A percentile compares a stretch with the other conserved stretches of the same genome.
phyloP scores from a whole-genome alignment of 1,284 basidiomycete species.

The Irpex rosettiformis region DNA sequence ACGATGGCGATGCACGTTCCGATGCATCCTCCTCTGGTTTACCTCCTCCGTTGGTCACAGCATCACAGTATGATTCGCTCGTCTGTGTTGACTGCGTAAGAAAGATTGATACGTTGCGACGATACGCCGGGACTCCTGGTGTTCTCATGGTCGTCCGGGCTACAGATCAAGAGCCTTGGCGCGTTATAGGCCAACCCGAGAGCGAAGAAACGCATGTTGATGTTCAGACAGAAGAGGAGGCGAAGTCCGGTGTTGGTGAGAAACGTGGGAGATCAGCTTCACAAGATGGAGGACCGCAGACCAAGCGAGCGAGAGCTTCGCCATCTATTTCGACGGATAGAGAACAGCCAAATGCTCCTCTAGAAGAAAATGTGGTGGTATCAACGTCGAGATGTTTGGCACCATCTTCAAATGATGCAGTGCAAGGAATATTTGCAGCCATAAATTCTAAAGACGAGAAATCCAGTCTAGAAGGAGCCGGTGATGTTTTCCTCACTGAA shows the following conservation, averaged over 20 bases:
- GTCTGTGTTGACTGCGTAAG: conserved; percentile 65
- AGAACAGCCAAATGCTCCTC: conserved; percentile 16
- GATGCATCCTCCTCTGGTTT: conserved; percentile 60
- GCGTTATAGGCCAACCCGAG: conserved; percentile 32
- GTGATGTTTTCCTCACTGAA: conserved; percentile 70
- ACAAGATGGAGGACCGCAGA: conserved; percentile 33
- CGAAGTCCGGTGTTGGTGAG: conserved; percentile 26
- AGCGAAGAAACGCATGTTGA: conserved; percentile 21
- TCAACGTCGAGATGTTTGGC: conserved; percentile 41
- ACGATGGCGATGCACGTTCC: conserved; percentile 50
- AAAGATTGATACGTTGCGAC: conserved; percentile 46
- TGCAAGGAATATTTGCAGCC: conserved; percentile 37
- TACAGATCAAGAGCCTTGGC: conserved; percentile 44
- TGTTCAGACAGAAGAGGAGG: conserved; percentile 17
- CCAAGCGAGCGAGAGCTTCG: conserved; percentile 43
- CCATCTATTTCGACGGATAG: conserved; percentile 17
- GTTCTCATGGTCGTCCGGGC: conserved; percentile 60
- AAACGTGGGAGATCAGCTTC: conserved; percentile 50
- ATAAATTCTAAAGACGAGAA: neutral
- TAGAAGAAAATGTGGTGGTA: neutral
- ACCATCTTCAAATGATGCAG: conserved; percentile 41
- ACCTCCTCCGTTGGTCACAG: conserved; percentile 61
- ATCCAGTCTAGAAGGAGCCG: conserved; percentile 36
- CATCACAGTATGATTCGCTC: conserved; percentile 66
- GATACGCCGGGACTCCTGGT: conserved; percentile 64